Percentiles rank a stretch among this genome's conserved stretches.
phyloP scores from a whole-genome alignment of 129 eudicot species.

The Flaveria trinervia region DNA sequence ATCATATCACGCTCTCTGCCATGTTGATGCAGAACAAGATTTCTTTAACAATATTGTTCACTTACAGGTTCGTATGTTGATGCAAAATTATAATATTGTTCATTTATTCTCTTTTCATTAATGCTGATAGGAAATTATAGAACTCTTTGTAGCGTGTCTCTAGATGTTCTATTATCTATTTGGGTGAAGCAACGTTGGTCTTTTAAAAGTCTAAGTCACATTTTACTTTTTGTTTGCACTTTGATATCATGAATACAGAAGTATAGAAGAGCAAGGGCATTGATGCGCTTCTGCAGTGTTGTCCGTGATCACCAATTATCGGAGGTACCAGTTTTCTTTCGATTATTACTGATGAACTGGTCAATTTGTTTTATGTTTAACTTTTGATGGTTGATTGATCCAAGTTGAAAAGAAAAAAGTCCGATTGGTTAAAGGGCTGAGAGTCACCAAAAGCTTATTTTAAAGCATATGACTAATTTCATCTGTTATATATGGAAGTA shows the following conservation, averaged over 20 bases:
- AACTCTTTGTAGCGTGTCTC: background rate
- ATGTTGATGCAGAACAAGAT: slow-evolving; percentile 73
- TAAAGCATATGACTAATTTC: background rate
- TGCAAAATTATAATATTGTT: background rate
- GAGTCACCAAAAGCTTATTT: background rate
- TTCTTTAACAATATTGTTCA: slow-evolving; percentile 77
- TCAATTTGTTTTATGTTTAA: background rate
- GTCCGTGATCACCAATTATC: slow-evolving; percentile 49
- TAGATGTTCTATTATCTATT: background rate
- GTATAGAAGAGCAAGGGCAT: slow-evolving; percentile 82
- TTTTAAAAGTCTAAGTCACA: background rate
- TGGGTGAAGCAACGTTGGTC: background rate
- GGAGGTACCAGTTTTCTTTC: slow-evolving; percentile 42
- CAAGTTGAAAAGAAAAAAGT: background rate
- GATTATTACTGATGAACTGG: background rate
- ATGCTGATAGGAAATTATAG: background rate
- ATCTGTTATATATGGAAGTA: background rate
- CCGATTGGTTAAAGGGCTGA: background rate
- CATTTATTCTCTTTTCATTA: background rate
- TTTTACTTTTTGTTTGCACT: slow-evolving; percentile 1
- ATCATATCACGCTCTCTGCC: slow-evolving; percentile 51
- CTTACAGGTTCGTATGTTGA: slow-evolving; percentile 54
- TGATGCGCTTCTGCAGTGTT: slow-evolving; percentile 55
- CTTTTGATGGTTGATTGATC: background rate
- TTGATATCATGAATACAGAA: slow-evolving; percentile 47